A percentile compares a stretch with the other conserved stretches of the same genome.
Evolutionary conservation across 495 filamentous ascomycete genomes (phyloP).

Genomic region (Trichoderma reesei): DNA sequence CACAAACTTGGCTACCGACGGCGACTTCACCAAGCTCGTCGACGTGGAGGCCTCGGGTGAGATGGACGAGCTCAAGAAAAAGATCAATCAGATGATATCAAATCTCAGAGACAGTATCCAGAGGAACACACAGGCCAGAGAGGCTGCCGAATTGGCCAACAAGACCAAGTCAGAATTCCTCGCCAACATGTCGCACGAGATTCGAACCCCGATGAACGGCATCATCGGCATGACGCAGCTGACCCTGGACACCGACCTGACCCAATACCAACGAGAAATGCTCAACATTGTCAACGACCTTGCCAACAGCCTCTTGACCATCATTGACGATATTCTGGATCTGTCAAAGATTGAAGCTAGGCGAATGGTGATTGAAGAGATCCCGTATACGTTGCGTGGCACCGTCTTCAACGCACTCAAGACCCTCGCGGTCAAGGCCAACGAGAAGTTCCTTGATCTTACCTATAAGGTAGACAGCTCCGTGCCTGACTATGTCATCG

Average conservation of each 20-base stretch:
- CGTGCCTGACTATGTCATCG: constrained; percentile 92
- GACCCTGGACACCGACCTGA: constrained; percentile 90
- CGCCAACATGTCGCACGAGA: constrained; percentile 99
- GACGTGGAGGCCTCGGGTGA: constrained; percentile 98
- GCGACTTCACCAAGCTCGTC: constrained; percentile 93
- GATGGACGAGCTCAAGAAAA: constrained; percentile 98
- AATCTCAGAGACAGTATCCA: constrained; percentile 95
- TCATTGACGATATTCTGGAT: constrained; percentile 98
- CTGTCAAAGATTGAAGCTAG: constrained; percentile 99
- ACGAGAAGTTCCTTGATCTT: constrained; percentile 88
- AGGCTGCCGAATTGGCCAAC: constrained; percentile 94
- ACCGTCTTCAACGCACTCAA: constrained; percentile 98
- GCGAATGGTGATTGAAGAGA: constrained; percentile 98
- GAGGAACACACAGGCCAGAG: constrained; percentile 90
- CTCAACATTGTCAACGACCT: constrained; percentile 97
- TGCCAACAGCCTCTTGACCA: constrained; percentile 92
- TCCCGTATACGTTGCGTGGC: constrained; percentile 88
- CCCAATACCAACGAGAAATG: constrained; percentile 94
- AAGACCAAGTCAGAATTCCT: constrained; percentile 98
- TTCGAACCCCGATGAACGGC: constrained; percentile 84
- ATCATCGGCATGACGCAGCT: constrained; percentile 96
- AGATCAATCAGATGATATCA: constrained; percentile 99
- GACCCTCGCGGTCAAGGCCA: constrained; percentile 92
- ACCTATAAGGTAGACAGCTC: constrained; percentile 91
- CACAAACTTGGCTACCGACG: constrained; percentile 90